These are phyloP conservation scores for Eragrostis tef DNA, from an alignment of 202 grass and related monocot species.

Conservation along the genomic window DNA sequence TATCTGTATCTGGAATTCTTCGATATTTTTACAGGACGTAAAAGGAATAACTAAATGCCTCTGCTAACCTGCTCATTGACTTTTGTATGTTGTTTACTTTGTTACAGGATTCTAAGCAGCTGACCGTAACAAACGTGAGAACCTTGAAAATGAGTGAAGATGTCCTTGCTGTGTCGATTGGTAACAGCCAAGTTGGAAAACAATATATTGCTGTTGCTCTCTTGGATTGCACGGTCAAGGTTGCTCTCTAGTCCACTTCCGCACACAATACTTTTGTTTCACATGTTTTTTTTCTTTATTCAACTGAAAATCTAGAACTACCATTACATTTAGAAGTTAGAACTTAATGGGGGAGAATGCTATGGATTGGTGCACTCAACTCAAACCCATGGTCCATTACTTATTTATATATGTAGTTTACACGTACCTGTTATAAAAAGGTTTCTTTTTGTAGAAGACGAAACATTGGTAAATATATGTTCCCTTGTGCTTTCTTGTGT, in stretches of 20 bases:
- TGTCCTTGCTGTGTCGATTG: constrained; percentile 68
- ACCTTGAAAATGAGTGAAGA: constrained; percentile 99
- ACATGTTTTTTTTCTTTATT: neutral
- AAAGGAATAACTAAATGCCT: neutral
- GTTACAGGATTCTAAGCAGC: constrained; percentile 76
- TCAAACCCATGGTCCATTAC: neutral
- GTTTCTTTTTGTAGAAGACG: neutral
- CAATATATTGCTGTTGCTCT: constrained; percentile 93
- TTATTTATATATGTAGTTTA: neutral
- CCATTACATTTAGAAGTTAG: constrained; percentile 11
- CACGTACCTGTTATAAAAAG: neutral
- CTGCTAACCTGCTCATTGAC: constrained; percentile 31
- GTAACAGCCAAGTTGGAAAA: constrained; percentile 58
- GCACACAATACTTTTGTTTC: neutral
- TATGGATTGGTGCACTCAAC: neutral
- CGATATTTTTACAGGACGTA: neutral
- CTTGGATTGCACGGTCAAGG: constrained; percentile 91
- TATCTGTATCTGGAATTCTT: neutral
- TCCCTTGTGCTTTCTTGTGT: neutral
- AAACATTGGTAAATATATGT: constrained; percentile 1
- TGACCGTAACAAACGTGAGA: constrained; percentile 81
- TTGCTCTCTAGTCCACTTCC: constrained; percentile 27
- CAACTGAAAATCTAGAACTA: constrained; percentile 9
- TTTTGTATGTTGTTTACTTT: constrained; percentile 30
- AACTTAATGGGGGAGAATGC: neutral